A percentile compares a stretch with the other conserved stretches of the same genome.
phyloP scores from a whole-genome alignment of 495 filamentous ascomycete genomes.

The Podospora pseudopauciseta region DNA sequence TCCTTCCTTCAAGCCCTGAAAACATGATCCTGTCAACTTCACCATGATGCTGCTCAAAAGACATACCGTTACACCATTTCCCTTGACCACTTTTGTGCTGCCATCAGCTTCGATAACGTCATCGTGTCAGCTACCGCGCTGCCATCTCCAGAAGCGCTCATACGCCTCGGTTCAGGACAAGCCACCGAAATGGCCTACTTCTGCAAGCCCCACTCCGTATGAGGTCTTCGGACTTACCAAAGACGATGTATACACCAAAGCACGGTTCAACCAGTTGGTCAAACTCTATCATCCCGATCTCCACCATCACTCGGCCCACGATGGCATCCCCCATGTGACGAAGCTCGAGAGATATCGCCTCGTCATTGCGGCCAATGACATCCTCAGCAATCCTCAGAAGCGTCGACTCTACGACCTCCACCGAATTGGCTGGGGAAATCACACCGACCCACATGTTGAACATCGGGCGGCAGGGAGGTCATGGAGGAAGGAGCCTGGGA shows the following conservation, averaged over 20 bases:
- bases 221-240: constrained; percentile 71
- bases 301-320: constrained; percentile 41
- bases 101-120: constrained; percentile 30
- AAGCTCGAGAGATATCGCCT: constrained; percentile 83
- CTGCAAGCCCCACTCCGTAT: constrained; percentile 72
- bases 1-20: neutral
- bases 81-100: constrained; percentile 20
- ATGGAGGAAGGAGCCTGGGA: constrained; percentile 47
- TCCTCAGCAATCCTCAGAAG: constrained; percentile 79
- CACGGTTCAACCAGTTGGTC: constrained; percentile 80
- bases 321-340: constrained; percentile 51
- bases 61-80: constrained; percentile 29
- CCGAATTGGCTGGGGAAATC: constrained; percentile 73
- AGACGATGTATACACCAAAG: constrained; percentile 71
- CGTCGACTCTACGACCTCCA: constrained; percentile 76
- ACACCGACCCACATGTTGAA: constrained; percentile 35
- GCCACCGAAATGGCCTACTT: constrained; percentile 39
- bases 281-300: constrained; percentile 95
- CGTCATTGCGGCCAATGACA: constrained; percentile 78
- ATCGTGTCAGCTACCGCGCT: constrained; percentile 24
- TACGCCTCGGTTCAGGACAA: constrained; percentile 26
- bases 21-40: constrained; percentile 27
- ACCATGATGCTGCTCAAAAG: constrained; percentile 34
- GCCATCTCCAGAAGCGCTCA: constrained; percentile 6
- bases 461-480: constrained; percentile 42